These are phyloP conservation scores for Torulaspora globosa DNA, from an alignment of 1,139 yeast species.

Conservation along the genomic window DNA sequence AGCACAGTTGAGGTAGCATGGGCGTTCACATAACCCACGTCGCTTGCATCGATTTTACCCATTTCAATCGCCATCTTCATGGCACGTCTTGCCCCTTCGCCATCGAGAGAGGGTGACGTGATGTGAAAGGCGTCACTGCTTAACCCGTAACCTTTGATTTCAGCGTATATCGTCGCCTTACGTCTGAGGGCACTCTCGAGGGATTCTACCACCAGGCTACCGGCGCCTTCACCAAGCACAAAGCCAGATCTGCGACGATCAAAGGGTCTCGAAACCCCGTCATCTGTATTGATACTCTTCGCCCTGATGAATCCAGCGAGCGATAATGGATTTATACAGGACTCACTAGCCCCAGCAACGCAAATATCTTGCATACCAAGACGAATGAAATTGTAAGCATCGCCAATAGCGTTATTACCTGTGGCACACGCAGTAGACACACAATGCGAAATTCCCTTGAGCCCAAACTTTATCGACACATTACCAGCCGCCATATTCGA, in stretches of 20 bases:
- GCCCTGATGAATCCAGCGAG: slow-evolving; percentile 92
- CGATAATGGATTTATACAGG: slow-evolving; percentile 80
- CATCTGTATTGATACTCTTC: slow-evolving; percentile 63
- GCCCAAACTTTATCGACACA: slow-evolving; percentile 69
- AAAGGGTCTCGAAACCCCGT: slow-evolving; percentile 78
- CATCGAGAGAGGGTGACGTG: slow-evolving; percentile 81
- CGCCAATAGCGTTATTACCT: slow-evolving; percentile 91
- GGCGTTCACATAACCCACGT: slow-evolving; percentile 80
- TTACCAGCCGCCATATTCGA: slow-evolving; percentile 96
- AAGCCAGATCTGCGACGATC: slow-evolving; percentile 77
- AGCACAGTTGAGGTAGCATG: slow-evolving; percentile 92
- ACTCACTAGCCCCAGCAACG: slow-evolving; percentile 92
- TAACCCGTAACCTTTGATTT: slow-evolving; percentile 79
- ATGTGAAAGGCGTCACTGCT: slow-evolving; percentile 92
- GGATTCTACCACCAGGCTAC: slow-evolving; percentile 70
- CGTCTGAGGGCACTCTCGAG: slow-evolving; percentile 70
- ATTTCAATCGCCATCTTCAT: slow-evolving; percentile 70
- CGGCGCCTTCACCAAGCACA: slow-evolving; percentile 92
- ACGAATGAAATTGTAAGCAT: slow-evolving; percentile 74
- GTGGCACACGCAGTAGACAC: slow-evolving; percentile 97
- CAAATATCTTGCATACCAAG: slow-evolving; percentile 81
- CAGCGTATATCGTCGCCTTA: slow-evolving; percentile 69
- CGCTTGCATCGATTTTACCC: slow-evolving; percentile 43
- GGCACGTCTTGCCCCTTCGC: slow-evolving; percentile 79
- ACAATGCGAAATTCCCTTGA: slow-evolving; percentile 82